Evolutionary conservation across 805 yeast species (phyloP).

Genomic region (Clavispora phyllophila): DNA sequence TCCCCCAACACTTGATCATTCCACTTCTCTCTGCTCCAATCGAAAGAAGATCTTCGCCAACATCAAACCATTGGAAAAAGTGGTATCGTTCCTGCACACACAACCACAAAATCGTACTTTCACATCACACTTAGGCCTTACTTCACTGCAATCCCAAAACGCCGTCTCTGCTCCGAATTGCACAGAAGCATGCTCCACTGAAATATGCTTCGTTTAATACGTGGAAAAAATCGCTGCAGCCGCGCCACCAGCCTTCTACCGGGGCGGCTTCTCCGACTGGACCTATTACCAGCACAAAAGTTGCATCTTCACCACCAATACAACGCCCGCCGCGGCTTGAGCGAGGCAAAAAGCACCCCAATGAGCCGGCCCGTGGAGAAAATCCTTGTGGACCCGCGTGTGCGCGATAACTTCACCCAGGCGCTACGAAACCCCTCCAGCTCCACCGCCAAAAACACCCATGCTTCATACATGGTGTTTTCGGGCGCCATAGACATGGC

Average conservation of each 20-base stretch:
- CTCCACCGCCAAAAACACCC: not conserved
- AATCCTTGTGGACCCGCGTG: not conserved
- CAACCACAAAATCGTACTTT: too few species aligned
- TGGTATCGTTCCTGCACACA: not conserved
- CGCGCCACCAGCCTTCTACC: not conserved
- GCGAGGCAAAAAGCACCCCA: not conserved
- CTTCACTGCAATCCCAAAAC: not conserved
- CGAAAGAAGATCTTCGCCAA: too few species aligned
- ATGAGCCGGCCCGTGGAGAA: not conserved
- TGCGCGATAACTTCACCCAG: not conserved
- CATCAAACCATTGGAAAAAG: not conserved
- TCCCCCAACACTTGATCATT: too few species aligned
- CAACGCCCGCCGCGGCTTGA: not conserved
- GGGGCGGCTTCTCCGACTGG: not conserved
- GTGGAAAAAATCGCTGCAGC: not conserved
- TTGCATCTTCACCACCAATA: not conserved
- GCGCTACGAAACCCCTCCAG: not conserved
- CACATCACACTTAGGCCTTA: not conserved
- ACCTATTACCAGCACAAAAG: not conserved
- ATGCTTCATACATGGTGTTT: constrained; percentile 6
- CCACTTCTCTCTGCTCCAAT: not conserved
- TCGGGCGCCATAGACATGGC: constrained; percentile 20
- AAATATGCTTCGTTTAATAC: not conserved
- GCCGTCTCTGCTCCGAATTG: not conserved
- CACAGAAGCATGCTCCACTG: not conserved